Evolutionary conservation across 495 filamentous ascomycete species (phyloP).

Genomic region (Penicillium pulvis): DNA sequence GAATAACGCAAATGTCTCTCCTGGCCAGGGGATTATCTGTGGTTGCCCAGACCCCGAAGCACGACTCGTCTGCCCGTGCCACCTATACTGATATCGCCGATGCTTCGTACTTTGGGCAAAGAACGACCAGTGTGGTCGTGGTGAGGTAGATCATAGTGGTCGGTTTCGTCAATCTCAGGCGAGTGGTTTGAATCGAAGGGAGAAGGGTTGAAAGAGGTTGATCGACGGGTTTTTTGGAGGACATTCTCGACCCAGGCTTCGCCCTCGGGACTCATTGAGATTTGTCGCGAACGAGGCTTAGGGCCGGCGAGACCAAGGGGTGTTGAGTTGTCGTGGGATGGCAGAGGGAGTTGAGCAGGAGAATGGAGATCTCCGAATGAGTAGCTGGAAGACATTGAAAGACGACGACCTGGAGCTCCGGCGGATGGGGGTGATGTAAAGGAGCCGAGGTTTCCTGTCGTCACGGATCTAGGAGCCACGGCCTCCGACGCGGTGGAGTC

Average conservation of each 20-base stretch:
- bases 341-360: conserved; percentile 20
- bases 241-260: conserved; percentile 56
- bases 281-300: conserved; percentile 44
- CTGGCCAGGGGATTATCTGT: conserved; percentile 15
- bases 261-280: conserved; percentile 51
- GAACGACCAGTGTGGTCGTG: conserved; percentile 9
- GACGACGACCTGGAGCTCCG: conserved; percentile 29
- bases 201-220: conserved; percentile 35
- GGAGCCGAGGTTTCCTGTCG: conserved; percentile 29
- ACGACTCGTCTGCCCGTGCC: conserved; percentile 42
- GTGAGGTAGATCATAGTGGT: conserved; percentile 13
- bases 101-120: conserved; percentile 41
- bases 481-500: conserved; percentile 42
- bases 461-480: conserved; percentile 32
- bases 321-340: conserved; percentile 26
- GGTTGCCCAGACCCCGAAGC: conserved; percentile 38
- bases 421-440: conserved; percentile 37
- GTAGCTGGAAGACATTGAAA: conserved; percentile 42
- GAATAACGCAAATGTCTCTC: neutral
- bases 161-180: conserved; percentile 1
- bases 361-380: conserved; percentile 33
- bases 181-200: conserved; percentile 15
- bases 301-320: conserved; percentile 53
- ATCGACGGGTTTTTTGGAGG: conserved; percentile 44
- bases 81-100: conserved; percentile 42